These are phyloP conservation scores for Yamadazyma olivae DNA, from an alignment of 805 yeast genomes.

Conservation along the genomic window DNA sequence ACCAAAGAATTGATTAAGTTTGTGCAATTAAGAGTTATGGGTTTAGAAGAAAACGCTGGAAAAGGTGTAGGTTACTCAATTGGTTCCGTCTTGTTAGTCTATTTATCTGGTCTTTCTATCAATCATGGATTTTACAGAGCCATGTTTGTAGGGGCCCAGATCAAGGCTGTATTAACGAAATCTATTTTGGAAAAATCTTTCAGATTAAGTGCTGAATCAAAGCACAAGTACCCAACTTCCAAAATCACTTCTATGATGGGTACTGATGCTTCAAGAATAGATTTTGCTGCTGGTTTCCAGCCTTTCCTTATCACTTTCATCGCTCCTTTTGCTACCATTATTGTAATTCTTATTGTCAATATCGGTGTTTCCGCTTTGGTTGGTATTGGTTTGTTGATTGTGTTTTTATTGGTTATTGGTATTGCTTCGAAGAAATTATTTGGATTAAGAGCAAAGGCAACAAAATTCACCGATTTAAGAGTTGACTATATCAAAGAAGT, in stretches of 20 bases:
- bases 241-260: slow-evolving; percentile 75
- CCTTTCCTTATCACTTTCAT: slow-evolving; percentile 66
- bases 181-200: slow-evolving; percentile 69
- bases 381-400: slow-evolving; percentile 57
- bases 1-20: slow-evolving; percentile 33
- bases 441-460: slow-evolving; percentile 53
- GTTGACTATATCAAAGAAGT: slow-evolving; percentile 77
- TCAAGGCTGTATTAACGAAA: slow-evolving; percentile 67
- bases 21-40: slow-evolving; percentile 27
- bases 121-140: slow-evolving; percentile 66
- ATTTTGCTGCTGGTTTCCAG: slow-evolving; percentile 68
- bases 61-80: slow-evolving; percentile 41
- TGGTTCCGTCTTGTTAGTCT: slow-evolving; percentile 31
- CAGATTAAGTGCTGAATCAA: slow-evolving; percentile 53
- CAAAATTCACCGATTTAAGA: slow-evolving; percentile 69
- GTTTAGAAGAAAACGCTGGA: slow-evolving; percentile 23
- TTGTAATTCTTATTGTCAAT: slow-evolving; percentile 61
- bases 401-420: slow-evolving; percentile 49
- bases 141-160: slow-evolving; percentile 64
- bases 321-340: slow-evolving; percentile 56
- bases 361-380: slow-evolving; percentile 72
- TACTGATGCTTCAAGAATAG: slow-evolving; percentile 78
- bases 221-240: slow-evolving; percentile 61
- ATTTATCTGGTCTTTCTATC: slow-evolving; percentile 32
- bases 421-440: slow-evolving; percentile 51